phyloP scores from a whole-genome alignment of 2,329 filamentous ascomycete genomes.

The Verticillium albo-atrum region DNA sequence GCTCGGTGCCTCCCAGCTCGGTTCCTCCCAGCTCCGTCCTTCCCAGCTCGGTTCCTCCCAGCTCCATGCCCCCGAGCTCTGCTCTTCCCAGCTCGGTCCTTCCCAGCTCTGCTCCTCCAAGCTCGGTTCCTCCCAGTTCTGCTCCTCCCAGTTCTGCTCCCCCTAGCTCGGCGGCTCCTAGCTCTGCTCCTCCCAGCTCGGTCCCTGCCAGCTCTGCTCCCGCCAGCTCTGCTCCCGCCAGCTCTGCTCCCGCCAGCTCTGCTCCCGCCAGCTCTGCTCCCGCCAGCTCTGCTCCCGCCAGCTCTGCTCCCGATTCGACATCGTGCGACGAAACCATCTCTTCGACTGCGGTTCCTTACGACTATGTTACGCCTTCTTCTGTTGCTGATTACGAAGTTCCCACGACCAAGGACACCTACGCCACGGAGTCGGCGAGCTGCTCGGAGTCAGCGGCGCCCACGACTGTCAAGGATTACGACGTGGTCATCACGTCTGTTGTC shows the following conservation, averaged over 20 bases:
- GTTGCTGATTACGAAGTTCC: neutral
- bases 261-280: no score
- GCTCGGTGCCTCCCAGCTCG: neutral
- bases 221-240: no score
- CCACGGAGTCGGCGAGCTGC: neutral
- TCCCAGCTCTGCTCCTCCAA: neutral
- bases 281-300: neutral
- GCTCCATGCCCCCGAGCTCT: neutral
- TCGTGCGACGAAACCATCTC: neutral
- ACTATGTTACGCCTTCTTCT: neutral
- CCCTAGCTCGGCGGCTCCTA: no score
- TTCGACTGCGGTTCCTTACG: neutral
- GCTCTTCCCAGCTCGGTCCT: neutral
- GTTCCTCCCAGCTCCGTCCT: neutral
- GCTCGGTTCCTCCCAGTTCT: no score
- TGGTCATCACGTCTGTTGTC: neutral
- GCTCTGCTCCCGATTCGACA: neutral
- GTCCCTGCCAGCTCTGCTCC: no score
- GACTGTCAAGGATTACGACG: neutral
- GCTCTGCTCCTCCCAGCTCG: no score
- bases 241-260: no score
- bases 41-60: neutral
- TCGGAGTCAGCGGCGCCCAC: neutral
- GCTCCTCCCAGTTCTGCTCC: no score
- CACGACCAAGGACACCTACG: neutral